Base-by-base conservation (phyloP, 176 grass and related monocot genomes). In the Oryza longistaminata region DNA sequence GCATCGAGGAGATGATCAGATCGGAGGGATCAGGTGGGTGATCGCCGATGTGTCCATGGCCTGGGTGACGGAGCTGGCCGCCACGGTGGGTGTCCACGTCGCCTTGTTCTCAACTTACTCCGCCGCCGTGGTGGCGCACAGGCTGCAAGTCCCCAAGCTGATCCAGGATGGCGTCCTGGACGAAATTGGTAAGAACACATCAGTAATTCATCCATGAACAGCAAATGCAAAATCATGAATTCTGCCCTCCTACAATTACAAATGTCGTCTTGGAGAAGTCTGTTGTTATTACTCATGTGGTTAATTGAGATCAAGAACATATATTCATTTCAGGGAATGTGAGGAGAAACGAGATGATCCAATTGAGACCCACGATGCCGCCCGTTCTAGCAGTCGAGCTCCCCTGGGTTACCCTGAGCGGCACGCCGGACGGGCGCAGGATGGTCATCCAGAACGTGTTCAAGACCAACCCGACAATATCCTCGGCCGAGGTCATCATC, bases 41-140 rank as follows among this genome's bases (percentile, higher is more conserved):
- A 85, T 92, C 5, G 90, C 77, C 0, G 92, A 94, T 53, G 81
- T 33, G 6, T 82, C 74, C 27, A 94, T 94, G 90, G 83, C 14
- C 61, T 91, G 84, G 83, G 45, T 77, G 1, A 13, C 89, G 35
- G n/a, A 70, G 17, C 48, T 94, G 60, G 81, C 78, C 13, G 14
- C 31, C 64, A 43, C 15, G 77, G 71, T 45, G 11, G 85, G 78
- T 22, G 64, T 88, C 27, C 80, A 81, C 5, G 33, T 80, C 3
- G 73, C 53, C 55, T 53, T 73, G n/a, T 92, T 92, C 73, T 86
- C 79, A 1, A 83, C 87, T 6, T 86, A 16, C 15, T 82, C 92
- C 0, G 85, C 87, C 4, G 75, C 87, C 3, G 7, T 71, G 68
- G 39, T 92, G 21, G 90, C 43, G 8, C 29, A 79, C 13, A 39